Percentiles rank a stretch among this genome's conserved stretches.
phyloP scores from a whole-genome alignment of 1,284 basidiomycete species.

The Rhizoctonia solani region DNA sequence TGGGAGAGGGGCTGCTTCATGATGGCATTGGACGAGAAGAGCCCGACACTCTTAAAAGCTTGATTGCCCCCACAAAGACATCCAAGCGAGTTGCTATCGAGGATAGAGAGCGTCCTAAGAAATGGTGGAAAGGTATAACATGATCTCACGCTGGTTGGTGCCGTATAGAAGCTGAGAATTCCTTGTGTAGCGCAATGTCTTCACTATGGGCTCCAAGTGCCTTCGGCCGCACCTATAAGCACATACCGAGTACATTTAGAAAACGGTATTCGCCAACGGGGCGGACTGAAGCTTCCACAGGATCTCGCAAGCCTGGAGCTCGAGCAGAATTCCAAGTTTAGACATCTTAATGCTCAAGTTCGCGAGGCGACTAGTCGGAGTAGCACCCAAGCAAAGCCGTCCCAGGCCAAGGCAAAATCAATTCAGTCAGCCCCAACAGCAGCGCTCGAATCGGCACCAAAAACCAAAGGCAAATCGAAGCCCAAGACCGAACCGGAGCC shows the following conservation, averaged over 20 bases:
- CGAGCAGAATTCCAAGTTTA: conserved; percentile 25
- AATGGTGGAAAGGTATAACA: conserved; percentile 26
- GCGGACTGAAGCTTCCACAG: conserved; percentile 13
- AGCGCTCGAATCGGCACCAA: too few species aligned
- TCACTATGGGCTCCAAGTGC: conserved; percentile 6
- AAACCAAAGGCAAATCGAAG: neutral
- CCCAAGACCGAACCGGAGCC: too few species aligned
- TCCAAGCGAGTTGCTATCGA: conserved; percentile 20
- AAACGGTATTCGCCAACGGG: conserved; percentile 19
- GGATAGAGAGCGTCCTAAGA: conserved; percentile 26
- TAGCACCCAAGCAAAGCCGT: neutral
- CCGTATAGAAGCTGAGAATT: too few species aligned
- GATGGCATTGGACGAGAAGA: conserved; percentile 18
- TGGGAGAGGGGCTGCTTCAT: conserved; percentile 18
- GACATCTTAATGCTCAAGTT: conserved; percentile 19
- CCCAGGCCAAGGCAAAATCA: too few species aligned
- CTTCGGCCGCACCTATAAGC: conserved; percentile 3
- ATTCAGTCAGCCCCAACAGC: too few species aligned
- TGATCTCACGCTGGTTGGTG: neutral
- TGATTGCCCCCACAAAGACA: conserved; percentile 14
- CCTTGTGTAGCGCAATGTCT: conserved; percentile 28
- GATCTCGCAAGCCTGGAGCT: conserved; percentile 8
- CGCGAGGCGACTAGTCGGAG: conserved; percentile 15
- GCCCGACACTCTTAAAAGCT: conserved; percentile 9
- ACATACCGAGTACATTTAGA: conserved; percentile 23